Conservation (phyloP, 495 filamentous ascomycete species). For the Chaetomium cochliodes region DNA sequence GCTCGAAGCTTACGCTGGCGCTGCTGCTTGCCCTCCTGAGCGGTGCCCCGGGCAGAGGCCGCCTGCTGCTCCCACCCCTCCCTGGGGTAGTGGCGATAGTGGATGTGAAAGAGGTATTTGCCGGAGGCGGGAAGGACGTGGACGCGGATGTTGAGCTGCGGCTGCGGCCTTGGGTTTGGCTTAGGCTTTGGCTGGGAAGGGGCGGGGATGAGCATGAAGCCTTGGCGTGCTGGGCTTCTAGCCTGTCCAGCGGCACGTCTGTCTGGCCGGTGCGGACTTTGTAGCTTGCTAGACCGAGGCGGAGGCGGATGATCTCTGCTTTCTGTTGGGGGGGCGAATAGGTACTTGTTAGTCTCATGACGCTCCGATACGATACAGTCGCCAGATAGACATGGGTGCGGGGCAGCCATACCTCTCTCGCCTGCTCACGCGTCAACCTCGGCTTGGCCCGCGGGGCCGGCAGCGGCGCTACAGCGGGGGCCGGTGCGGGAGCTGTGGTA, state of each 20-base stretch:
- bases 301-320: constrained; percentile 50
- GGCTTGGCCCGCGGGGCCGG: constrained; percentile 10
- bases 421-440: constrained; percentile 43
- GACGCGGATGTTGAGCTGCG: constrained; percentile 1
- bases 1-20: neutral
- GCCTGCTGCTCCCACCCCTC: neutral
- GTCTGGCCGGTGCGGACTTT: constrained; percentile 55
- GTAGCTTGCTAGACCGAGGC: constrained; percentile 52
- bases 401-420: constrained; percentile 38
- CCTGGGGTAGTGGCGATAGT: neutral
- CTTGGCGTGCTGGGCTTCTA: constrained; percentile 28
- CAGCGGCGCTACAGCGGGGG: neutral
- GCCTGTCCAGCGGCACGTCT: constrained; percentile 47
- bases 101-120: neutral
- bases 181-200: neutral
- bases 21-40: neutral
- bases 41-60: constrained; percentile 13
- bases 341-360: neutral
- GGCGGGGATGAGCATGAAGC: neutral
- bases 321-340: constrained; percentile 41
- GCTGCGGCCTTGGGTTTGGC: neutral
- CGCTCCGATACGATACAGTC: neutral
- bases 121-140: constrained; percentile 2
- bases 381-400: no score
- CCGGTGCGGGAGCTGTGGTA: constrained; percentile 19